Conservation (phyloP, 2,329 filamentous ascomycete genomes). For the Aureobasidium zeae region DNA sequence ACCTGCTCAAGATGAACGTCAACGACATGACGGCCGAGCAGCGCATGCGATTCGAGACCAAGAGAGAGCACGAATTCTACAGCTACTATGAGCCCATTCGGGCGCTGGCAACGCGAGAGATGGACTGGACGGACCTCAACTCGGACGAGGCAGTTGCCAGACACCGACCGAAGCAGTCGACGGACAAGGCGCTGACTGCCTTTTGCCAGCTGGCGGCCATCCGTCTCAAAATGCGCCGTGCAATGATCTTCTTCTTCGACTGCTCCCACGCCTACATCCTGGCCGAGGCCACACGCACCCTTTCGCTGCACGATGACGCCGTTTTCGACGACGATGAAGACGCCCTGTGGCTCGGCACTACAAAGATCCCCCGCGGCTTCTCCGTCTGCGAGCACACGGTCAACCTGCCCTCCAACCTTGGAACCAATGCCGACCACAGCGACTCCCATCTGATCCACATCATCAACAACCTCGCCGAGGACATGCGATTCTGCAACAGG, state of each 20-base stretch:
- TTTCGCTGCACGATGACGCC: slow-evolving; percentile 30
- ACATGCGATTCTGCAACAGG: slow-evolving; percentile 27
- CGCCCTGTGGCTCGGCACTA: slow-evolving; percentile 30
- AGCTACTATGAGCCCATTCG: slow-evolving; percentile 20
- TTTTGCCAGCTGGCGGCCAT: slow-evolving; percentile 31
- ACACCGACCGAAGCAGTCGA: background rate
- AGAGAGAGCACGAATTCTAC: slow-evolving; percentile 20
- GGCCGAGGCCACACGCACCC: slow-evolving; percentile 39
- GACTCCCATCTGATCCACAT: slow-evolving; percentile 15
- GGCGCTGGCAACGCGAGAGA: slow-evolving; percentile 15
- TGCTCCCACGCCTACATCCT: slow-evolving; percentile 41
- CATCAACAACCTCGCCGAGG: slow-evolving; percentile 24
- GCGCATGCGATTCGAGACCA: slow-evolving; percentile 8
- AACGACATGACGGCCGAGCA: slow-evolving; percentile 6
- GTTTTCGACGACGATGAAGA: slow-evolving; percentile 29
- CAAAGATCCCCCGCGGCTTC: slow-evolving; percentile 27
- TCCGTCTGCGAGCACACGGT: slow-evolving; percentile 30
- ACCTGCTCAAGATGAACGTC: background rate
- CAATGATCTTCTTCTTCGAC: slow-evolving; percentile 40
- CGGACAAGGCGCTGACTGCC: slow-evolving; percentile 30
- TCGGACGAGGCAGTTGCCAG: slow-evolving; percentile 14
- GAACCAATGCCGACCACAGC: slow-evolving; percentile 21
- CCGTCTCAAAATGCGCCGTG: slow-evolving; percentile 29
- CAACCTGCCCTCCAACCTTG: slow-evolving; percentile 11
- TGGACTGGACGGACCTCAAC: slow-evolving; percentile 16